Evolutionary conservation across 208 protist species (phyloP).

Genomic region (Acanthamoeba royreba): DNA sequence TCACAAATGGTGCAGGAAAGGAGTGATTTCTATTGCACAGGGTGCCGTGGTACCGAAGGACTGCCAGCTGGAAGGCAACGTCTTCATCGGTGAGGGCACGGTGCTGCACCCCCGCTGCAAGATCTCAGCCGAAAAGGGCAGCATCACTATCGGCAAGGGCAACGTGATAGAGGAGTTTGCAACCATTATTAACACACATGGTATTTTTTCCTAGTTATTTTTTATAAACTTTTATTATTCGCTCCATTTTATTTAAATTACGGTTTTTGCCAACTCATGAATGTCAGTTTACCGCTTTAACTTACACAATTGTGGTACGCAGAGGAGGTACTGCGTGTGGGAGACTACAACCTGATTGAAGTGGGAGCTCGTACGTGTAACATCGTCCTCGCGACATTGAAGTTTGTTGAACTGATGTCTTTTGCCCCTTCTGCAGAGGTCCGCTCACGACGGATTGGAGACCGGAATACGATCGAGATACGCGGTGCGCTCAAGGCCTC

Average conservation of each 20-base stretch:
- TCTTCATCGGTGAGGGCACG: neutral
- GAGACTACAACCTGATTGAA: conserved; percentile 18
- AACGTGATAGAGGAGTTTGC: conserved; percentile 17
- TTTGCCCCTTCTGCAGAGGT: neutral
- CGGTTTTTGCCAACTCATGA: too few species aligned
- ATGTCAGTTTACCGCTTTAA: neutral
- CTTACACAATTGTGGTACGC: neutral
- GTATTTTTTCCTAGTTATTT: neutral
- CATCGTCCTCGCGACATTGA: neutral
- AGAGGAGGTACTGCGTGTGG: neutral
- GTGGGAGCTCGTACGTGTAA: neutral
- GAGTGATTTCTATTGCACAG: neutral
- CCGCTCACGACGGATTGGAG: neutral
- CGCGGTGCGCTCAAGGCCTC: neutral
- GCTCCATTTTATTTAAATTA: neutral
- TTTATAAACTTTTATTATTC: neutral
- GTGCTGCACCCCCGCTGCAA: conserved; percentile 2
- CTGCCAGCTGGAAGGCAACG: neutral
- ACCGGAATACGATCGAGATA: neutral
- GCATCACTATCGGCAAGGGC: neutral
- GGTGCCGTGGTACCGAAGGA: neutral
- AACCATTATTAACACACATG: neutral
- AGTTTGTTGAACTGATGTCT: neutral
- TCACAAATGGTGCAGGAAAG: too few species aligned
- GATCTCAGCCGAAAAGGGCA: neutral